Conservation (phyloP, 2,329 filamentous ascomycete species). For the Tolypocladium guangdongense region DNA sequence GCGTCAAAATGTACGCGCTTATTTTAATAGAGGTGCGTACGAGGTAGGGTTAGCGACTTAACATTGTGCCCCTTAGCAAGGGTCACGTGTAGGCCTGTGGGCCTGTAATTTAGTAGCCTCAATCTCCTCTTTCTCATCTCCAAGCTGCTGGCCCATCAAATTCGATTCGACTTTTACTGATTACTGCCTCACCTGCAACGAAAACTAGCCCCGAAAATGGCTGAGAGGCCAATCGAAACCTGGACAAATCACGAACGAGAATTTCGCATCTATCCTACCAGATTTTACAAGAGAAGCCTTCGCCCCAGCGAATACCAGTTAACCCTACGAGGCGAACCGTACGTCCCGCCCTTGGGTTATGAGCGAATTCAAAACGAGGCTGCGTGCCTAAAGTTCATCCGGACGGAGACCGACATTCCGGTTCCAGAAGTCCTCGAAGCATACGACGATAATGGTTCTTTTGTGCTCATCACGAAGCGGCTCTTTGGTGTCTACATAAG, state of each 20-base stretch:
- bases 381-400: neutral
- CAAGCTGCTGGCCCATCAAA: too few species aligned
- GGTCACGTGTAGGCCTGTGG: too few species aligned
- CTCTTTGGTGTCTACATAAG: neutral
- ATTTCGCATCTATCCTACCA: neutral
- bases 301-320: neutral
- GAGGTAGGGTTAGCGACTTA: too few species aligned
- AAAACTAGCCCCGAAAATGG: neutral
- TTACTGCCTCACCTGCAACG: too few species aligned
- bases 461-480: neutral
- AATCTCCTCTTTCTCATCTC: too few species aligned
- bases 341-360: neutral
- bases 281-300: neutral
- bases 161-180: too few species aligned
- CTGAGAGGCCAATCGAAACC: neutral
- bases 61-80: too few species aligned
- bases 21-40: too few species aligned
- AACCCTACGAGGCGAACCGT: neutral
- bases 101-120: too few species aligned
- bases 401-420: neutral
- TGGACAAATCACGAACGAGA: neutral
- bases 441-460: neutral
- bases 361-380: neutral
- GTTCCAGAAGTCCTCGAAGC: neutral
- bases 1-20: too few species aligned